Base-by-base conservation (phyloP, 495 filamentous ascomycete genomes). In the Trichodelitschia bisporula region DNA sequence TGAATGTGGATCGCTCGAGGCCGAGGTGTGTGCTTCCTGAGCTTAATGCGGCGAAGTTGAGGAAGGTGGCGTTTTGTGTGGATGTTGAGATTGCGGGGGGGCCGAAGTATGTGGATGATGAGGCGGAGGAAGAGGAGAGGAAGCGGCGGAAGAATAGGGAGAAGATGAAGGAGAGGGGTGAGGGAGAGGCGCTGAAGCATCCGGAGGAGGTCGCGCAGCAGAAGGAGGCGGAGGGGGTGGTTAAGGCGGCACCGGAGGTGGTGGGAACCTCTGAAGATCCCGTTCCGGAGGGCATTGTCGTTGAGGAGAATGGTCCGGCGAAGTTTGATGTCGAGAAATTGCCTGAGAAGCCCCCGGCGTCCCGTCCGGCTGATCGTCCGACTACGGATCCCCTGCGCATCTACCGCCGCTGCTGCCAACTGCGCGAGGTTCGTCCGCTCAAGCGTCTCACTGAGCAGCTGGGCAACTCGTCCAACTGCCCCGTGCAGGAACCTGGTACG, bases 41-140 rank as follows among this genome's bases (percentile, higher is more conserved):
- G 37, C 51, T 97, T 14, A 68, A 84, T 35, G 69, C 73, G 36
- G 64, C 62, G 12, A 90, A 86, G 37, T 51, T 97, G 19, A 62
- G 80, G 14, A 62, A 77, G 19, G 86, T 97, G 1, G 76, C 82
- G 1, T 97, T 97, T 41, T 90, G 76, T 39, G 86, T 97, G 3
- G 86, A 97, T 47, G 86, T 97, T 9, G 86, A 97, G 52, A 86
- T 97, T 42, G 83, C 86, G n/a, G 67, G 67, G 0, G 45, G 64
- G 19, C 63, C 69, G 13, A 43, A 49, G 25, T 63, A 73, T 37
- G 45, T 34, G 14, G 64, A 69, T 6, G 59, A 60, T 15, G 48
- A 52, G 15, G 35, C 44, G 18, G 29, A 41, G 34, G 37, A 44
- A 15, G 52, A 50, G 12, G 35, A 27, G 2, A 47, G 47, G 26